These are phyloP conservation scores for Phytopythium montanum DNA, from an alignment of 352 stramenopile genomes.

Conservation along the genomic window DNA sequence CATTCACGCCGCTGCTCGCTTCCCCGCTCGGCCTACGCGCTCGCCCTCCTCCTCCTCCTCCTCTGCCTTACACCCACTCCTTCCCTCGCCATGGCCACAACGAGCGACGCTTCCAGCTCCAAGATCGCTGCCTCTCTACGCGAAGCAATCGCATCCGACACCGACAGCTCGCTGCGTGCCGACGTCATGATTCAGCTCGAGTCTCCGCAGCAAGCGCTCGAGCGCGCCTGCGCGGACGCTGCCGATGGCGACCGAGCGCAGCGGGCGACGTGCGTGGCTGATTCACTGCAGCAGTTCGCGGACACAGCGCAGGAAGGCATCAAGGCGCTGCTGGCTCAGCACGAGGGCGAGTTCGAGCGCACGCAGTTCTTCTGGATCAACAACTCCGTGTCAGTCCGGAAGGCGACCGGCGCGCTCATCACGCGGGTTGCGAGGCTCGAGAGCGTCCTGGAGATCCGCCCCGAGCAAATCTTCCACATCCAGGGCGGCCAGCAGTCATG, in stretches of 20 bases:
- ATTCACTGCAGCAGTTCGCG: constrained; percentile 49
- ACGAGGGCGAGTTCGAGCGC: constrained; percentile 24
- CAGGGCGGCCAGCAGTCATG: constrained; percentile 10
- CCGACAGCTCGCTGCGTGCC: constrained; percentile 16
- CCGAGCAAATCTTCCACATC: constrained; percentile 45
- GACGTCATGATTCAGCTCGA: constrained; percentile 58
- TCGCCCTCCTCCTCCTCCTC: neutral
- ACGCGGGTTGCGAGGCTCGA: constrained; percentile 36
- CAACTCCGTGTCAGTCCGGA: constrained; percentile 55
- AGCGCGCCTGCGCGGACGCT: constrained; percentile 21
- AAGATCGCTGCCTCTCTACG: constrained; percentile 39
- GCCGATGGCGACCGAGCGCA: constrained; percentile 21
- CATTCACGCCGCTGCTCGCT: neutral
- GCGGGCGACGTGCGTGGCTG: constrained; percentile 39
- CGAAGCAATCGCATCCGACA: constrained; percentile 18
- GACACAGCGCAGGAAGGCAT: constrained; percentile 39
- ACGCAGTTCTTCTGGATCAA: constrained; percentile 63
- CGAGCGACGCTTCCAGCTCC: neutral
- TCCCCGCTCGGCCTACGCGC: neutral
- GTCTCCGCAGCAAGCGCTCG: constrained; percentile 28
- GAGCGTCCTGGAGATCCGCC: constrained; percentile 33
- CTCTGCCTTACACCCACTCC: neutral
- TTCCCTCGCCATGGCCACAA: neutral
- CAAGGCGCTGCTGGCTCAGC: constrained; percentile 31
- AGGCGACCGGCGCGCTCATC: constrained; percentile 30